Conservation (phyloP, 106 monocot species). For the Allium sativum region DNA sequence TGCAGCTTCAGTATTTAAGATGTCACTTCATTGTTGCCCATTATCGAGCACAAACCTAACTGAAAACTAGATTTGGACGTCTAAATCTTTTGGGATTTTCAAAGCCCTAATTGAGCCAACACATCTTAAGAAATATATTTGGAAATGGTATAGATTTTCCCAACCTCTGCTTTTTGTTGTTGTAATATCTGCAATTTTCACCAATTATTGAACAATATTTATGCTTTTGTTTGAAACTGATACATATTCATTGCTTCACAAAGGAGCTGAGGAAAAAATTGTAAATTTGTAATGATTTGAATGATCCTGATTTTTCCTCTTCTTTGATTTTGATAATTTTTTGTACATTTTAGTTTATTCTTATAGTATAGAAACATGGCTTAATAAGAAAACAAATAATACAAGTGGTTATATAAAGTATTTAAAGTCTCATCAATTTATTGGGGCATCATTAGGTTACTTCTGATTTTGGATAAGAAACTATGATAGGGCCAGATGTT, state of each 20-base stretch:
- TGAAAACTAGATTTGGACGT: conserved; percentile 31
- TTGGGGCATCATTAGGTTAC: no score
- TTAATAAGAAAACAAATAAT: conserved; percentile 18
- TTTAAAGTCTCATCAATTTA: no score
- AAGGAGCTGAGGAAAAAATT: conserved; percentile 50
- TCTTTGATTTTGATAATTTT: no score
- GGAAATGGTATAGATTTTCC: conserved; percentile 36
- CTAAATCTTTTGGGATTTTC: conserved; percentile 66
- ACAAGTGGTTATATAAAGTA: no score
- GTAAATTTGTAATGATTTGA: neutral
- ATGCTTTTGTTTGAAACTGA: conserved; percentile 64
- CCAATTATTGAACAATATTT: neutral
- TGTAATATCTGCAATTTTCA: neutral
- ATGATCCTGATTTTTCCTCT: neutral
- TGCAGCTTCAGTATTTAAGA: no score
- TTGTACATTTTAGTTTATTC: conserved; percentile 53
- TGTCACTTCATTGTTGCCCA: no score
- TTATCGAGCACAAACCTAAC: no score
- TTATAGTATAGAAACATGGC: conserved; percentile 79
- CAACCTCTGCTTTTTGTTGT: neutral
- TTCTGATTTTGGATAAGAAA: no score
- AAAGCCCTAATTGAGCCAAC: conserved; percentile 58
- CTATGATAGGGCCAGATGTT: no score
- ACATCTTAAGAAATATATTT: conserved; percentile 73
- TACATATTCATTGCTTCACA: conserved; percentile 94